Conservation (phyloP, 192 early-diverging fungal genomes). For the Coemansia sp. region DNA sequence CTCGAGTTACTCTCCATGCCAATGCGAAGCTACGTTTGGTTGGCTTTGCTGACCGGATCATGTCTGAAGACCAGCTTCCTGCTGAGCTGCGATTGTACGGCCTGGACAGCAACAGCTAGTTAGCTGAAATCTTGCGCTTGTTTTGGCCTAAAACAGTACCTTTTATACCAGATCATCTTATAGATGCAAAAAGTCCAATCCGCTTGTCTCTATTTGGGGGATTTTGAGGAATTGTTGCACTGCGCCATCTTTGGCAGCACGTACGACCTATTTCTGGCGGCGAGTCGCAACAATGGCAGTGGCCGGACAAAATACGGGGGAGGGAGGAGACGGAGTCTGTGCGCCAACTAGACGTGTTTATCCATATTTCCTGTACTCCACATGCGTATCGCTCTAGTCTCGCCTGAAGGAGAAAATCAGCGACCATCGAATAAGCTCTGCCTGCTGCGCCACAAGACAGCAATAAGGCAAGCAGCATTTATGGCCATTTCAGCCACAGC, state of each 20-base stretch:
- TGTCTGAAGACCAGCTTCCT: conserved; percentile 89
- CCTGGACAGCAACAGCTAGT: neutral
- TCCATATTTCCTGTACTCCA: neutral
- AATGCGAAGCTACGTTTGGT: conserved; percentile 85
- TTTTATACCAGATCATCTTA: neutral
- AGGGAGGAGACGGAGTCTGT: neutral
- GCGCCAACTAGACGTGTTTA: neutral
- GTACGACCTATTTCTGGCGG: neutral
- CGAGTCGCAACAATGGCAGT: neutral
- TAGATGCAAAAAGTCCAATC: neutral
- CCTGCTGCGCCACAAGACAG: neutral
- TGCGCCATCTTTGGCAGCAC: neutral
- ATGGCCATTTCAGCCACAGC: neutral
- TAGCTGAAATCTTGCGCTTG: neutral
- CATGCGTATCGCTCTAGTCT: neutral
- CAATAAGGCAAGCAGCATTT: neutral
- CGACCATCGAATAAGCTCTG: neutral
- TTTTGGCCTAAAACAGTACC: neutral
- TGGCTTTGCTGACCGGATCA: conserved; percentile 88
- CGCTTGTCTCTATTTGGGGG: neutral
- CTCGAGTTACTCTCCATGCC: conserved; percentile 87
- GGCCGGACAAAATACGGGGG: neutral
- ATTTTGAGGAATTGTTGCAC: too few species aligned
- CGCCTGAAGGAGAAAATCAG: neutral
- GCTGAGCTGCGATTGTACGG: conserved; percentile 81